These are phyloP conservation scores for Macrophomina phaseolina DNA, from an alignment of 2,329 filamentous ascomycete species.

Conservation along the genomic window DNA sequence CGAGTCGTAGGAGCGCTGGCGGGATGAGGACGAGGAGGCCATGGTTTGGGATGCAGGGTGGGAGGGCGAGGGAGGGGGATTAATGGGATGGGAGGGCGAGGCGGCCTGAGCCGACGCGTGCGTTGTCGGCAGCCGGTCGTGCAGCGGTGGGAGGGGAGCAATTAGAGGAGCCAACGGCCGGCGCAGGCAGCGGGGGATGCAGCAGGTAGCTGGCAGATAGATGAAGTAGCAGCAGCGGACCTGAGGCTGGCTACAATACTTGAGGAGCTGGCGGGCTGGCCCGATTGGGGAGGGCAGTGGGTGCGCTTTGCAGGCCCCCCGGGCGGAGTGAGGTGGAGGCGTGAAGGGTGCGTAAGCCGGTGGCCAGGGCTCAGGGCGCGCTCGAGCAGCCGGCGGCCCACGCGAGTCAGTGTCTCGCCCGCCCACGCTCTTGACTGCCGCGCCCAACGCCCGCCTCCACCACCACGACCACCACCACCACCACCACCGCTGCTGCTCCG, in stretches of 20 bases:
- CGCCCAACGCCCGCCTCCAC: background rate
- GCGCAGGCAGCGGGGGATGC: slow-evolving; percentile 9
- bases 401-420: background rate
- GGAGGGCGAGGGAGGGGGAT: background rate
- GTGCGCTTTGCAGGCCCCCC: slow-evolving; percentile 2
- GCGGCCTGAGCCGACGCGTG: background rate
- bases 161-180: slow-evolving; percentile 5
- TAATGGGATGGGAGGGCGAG: background rate
- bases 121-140: background rate
- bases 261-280: slow-evolving; percentile 3
- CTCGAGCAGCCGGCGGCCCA: background rate
- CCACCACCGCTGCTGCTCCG: too few species aligned
- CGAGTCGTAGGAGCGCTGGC: slow-evolving; percentile 28
- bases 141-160: background rate
- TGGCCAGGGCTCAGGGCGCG: background rate
- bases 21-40: slow-evolving; percentile 25
- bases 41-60: slow-evolving; percentile 2
- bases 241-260: slow-evolving; percentile 6
- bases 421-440: background rate
- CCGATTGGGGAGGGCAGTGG: slow-evolving; percentile 10
- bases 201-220: background rate
- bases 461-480: too few species aligned
- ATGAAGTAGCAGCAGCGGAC: background rate
- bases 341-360: slow-evolving; percentile 17
- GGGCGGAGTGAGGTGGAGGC: slow-evolving; percentile 6